Conservation (phyloP, 2,329 filamentous ascomycete species). For the Myriangium duriaei region DNA sequence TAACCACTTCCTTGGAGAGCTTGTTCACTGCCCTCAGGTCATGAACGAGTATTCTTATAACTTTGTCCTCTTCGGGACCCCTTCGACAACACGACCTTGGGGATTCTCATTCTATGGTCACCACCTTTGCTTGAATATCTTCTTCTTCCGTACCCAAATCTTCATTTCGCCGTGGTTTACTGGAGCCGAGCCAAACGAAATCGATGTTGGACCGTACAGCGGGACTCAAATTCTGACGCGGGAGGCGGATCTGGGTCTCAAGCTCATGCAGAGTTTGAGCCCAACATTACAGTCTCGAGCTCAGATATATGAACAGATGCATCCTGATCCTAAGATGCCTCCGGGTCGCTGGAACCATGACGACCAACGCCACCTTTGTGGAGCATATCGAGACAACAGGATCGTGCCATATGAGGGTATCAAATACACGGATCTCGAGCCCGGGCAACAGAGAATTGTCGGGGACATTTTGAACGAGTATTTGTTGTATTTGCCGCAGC, state of each 20-base stretch:
- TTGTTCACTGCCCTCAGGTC: conserved; percentile 48
- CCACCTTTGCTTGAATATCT: conserved; percentile 61
- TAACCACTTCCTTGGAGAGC: conserved; percentile 61
- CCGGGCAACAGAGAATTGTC: conserved; percentile 42
- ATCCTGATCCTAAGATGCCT: conserved; percentile 55
- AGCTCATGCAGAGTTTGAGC: conserved; percentile 54
- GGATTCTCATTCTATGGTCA: conserved; percentile 68
- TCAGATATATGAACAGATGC: conserved; percentile 46
- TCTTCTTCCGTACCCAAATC: conserved; percentile 53
- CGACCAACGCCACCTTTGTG: conserved; percentile 66
- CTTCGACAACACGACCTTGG: conserved; percentile 49
- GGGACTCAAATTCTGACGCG: conserved; percentile 54
- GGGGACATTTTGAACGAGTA: conserved; percentile 49
- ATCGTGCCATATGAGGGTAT: conserved; percentile 61
- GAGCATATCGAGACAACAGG: conserved; percentile 67
- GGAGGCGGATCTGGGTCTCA: conserved; percentile 53
- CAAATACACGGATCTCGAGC: conserved; percentile 36
- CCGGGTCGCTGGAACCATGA: conserved; percentile 65
- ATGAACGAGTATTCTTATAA: conserved; percentile 71
- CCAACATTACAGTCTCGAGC: conserved; percentile 36
- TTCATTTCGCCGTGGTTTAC: conserved; percentile 65
- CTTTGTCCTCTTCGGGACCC: conserved; percentile 56
- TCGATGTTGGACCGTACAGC: conserved; percentile 49
- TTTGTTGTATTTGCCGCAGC: conserved; percentile 52
- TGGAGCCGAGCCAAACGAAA: conserved; percentile 65